These are phyloP conservation scores for Cadophora sp. DNA, from an alignment of 2,329 filamentous ascomycete species.

Conservation along the genomic window DNA sequence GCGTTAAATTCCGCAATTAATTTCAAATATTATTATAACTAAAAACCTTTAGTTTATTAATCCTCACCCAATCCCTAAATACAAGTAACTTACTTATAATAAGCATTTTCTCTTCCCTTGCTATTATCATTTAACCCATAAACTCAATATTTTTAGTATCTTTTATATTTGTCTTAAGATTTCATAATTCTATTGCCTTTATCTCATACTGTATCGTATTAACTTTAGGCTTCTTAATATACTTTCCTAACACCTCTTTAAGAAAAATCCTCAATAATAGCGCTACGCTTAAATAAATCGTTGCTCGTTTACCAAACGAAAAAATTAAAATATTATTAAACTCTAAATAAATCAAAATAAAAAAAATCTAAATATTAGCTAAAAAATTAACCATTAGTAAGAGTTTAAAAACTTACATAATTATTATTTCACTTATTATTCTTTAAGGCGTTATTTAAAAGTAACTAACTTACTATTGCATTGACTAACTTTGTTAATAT, in stretches of 20 bases:
- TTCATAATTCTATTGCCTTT: slow-evolving; percentile 11
- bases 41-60: too few relatives aligned
- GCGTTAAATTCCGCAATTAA: too few relatives aligned
- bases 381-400: too few relatives aligned
- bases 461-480: too few relatives aligned
- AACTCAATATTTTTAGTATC: slow-evolving; percentile 17
- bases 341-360: slow-evolving; percentile 15
- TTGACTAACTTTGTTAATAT: too few relatives aligned
- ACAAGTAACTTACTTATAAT: slow-evolving; percentile 18
- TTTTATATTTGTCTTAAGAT: slow-evolving; percentile 18
- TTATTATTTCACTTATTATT: too few relatives aligned
- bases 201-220: slow-evolving; percentile 18
- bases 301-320: slow-evolving; percentile 13
- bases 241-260: slow-evolving; percentile 20
- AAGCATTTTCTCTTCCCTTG: slow-evolving; percentile 17
- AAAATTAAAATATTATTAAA: slow-evolving; percentile 11
- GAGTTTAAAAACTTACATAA: too few relatives aligned
- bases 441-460: too few relatives aligned
- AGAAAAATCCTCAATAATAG: slow-evolving; percentile 6
- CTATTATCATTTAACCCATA: neutral
- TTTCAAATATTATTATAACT: too few relatives aligned
- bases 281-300: slow-evolving; percentile 11
- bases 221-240: slow-evolving; percentile 21
- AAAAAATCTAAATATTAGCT: slow-evolving; percentile 18
- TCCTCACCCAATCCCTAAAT: slow-evolving; percentile 8